Percentiles rank a stretch among this genome's conserved stretches.
Conservation (phyloP, 2,329 filamentous ascomycete genomes). For the Fusarium equiseti region DNA sequence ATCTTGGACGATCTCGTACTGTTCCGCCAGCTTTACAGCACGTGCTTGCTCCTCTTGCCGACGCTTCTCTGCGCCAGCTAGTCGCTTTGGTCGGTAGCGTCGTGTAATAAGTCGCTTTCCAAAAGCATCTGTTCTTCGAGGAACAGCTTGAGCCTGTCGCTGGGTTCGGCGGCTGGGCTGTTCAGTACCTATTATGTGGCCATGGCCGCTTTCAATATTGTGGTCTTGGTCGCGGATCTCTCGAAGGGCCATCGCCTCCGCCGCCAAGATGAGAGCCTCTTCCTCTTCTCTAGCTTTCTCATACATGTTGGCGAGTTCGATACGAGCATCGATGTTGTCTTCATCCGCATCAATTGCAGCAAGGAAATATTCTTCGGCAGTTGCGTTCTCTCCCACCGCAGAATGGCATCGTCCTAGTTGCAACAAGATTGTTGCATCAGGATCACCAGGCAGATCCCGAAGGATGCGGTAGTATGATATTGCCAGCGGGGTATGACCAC, state of each 20-base stretch:
- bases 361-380: conserved; percentile 83
- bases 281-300: conserved; percentile 79
- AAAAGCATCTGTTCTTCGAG: conserved; percentile 19
- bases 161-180: conserved; percentile 24
- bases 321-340: conserved; percentile 79
- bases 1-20: conserved; percentile 60
- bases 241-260: conserved; percentile 77
- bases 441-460: conserved; percentile 59
- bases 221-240: conserved; percentile 56
- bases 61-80: conserved; percentile 60
- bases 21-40: conserved; percentile 54
- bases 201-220: conserved; percentile 8
- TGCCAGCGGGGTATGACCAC: conserved; percentile 54
- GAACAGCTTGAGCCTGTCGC: conserved; percentile 22
- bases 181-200: not conserved
- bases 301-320: conserved; percentile 86
- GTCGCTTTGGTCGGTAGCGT: conserved; percentile 60
- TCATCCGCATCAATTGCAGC: conserved; percentile 79
- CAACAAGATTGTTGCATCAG: conserved; percentile 65
- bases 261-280: conserved; percentile 81
- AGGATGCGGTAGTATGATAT: conserved; percentile 69
- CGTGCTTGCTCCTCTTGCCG: conserved; percentile 59
- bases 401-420: conserved; percentile 77
- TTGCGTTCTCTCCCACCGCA: conserved; percentile 69
- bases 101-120: conserved; percentile 51